Base-by-base conservation (phyloP, 23 red algal genomes). In the Gracilariopsis chorda region DNA sequence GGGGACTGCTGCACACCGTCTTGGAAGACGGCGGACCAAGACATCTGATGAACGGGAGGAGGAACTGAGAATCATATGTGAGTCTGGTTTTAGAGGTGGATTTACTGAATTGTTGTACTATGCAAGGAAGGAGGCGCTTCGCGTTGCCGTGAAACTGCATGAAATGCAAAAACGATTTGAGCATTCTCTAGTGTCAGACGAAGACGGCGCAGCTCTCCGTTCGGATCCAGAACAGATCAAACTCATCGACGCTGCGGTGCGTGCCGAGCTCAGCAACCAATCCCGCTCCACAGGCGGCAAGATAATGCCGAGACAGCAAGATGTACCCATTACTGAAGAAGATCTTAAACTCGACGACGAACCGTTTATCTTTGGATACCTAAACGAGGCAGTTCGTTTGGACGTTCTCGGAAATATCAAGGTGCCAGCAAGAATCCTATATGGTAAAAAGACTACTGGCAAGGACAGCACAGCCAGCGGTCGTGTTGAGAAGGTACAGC, bases 361-460 rank as follows among this genome's bases (percentile, higher is more conserved):
- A 3, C 61, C 85, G 12, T 89, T 89, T 78, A 59, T 65, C 29
- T 74, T 89, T 63, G 85, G 85, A n/a, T 76, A 89, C 58, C 67
- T 89, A 10, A 37, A 57, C 60, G 53, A 61, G 42, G 25, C 46
- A 43, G 85, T 89, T n/a, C 51, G 51, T 77, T 58, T 89, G 51
- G 85, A 89, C 62, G 85, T 89, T 30, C 72, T 89, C 19, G 72
- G 72, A 13, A 36, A 32, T n/a, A 37, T 89, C 12, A 89, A 52
- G 16, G 85, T 89, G 44, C 85, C 85, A 2, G 48, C 29, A 65
- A 37, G 69, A 45, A 27, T 58, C n/a, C 68, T 80, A 7, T 80
- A 80, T 45, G 37, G 67, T 1, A 73, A 46, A 36, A 57, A 57
- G 46, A 24, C 48, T n/a, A 29, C 35, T 6, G 25, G 14, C 13